phyloP scores from a whole-genome alignment of 768 basidiomycete species.

The Phylloporus rhodoxanthus region DNA sequence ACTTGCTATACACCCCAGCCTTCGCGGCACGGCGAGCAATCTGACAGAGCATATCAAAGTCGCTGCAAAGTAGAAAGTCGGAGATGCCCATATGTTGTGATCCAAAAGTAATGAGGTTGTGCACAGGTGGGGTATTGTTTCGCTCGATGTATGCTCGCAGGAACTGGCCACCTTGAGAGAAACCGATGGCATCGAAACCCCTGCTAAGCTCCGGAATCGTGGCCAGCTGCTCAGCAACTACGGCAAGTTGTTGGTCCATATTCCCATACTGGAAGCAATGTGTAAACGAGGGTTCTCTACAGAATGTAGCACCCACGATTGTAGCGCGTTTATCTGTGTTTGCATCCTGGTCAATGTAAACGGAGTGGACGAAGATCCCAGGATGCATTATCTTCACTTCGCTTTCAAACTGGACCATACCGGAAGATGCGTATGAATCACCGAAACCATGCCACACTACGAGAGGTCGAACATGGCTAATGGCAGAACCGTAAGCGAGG shows the following conservation, averaged over 20 bases:
- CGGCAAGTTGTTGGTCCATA: conserved; percentile 60
- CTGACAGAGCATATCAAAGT: conserved; percentile 66
- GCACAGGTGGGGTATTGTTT: conserved; percentile 64
- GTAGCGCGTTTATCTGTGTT: conserved; percentile 63
- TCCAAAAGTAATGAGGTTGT: conserved; percentile 84
- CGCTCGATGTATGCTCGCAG: conserved; percentile 78
- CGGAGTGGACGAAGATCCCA: conserved; percentile 71
- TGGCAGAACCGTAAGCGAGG: conserved; percentile 10
- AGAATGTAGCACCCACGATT: conserved; percentile 49
- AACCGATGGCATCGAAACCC: conserved; percentile 84
- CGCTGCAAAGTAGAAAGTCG: conserved; percentile 60
- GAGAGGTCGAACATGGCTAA: conserved; percentile 41
- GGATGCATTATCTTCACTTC: conserved; percentile 59
- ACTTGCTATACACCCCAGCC: conserved; percentile 61
- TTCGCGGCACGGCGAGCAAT: conserved; percentile 56
- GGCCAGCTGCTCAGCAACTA: conserved; percentile 60
- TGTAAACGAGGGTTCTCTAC: conserved; percentile 1
- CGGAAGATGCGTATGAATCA: conserved; percentile 70
- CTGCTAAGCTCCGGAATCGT: conserved; percentile 54
- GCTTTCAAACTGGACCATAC: conserved; percentile 61
- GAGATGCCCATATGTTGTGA: conserved; percentile 85
- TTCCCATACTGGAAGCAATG: conserved; percentile 59
- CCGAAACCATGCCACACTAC: conserved; percentile 81
- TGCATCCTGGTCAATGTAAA: conserved; percentile 58
- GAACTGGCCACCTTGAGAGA: conserved; percentile 89